These are phyloP conservation scores for Cymodocea nodosa DNA, from an alignment of 116 monocot genomes.

Conservation along the genomic window DNA sequence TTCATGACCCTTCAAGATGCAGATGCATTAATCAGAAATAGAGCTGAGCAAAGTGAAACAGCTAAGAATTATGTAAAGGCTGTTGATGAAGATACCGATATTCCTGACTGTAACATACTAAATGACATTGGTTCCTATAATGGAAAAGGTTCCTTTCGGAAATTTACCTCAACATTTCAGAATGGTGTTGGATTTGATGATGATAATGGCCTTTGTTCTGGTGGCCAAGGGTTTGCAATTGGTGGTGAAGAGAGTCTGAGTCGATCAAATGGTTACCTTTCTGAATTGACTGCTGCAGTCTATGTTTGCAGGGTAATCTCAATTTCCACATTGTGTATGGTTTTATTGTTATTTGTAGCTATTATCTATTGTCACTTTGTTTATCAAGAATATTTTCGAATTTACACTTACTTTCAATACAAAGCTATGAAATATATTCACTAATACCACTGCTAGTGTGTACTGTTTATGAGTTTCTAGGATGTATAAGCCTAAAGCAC, in stretches of 20 bases:
- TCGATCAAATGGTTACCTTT: conserved; percentile 81
- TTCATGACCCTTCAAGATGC: conserved; percentile 93
- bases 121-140: conserved; percentile 9
- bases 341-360: neutral
- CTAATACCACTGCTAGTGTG: no score
- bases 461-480: no score
- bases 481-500: no score
- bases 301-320: conserved; percentile 85
- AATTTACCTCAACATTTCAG: conserved; percentile 39
- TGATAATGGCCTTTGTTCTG: conserved; percentile 73
- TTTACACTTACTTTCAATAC: no score
- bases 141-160: conserved; percentile 12
- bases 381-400: no score
- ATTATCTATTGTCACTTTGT: no score
- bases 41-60: conserved; percentile 78
- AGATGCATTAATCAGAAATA: conserved; percentile 61
- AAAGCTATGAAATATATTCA: no score
- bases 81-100: conserved; percentile 37
- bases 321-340: neutral
- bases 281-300: conserved; percentile 83
- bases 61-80: conserved; percentile 88
- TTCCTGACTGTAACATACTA: conserved; percentile 14
- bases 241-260: conserved; percentile 71
- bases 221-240: conserved; percentile 81
- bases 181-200: conserved; percentile 98